A percentile compares a stretch with the other conserved stretches of the same genome.
These are phyloP conservation scores for Skeletonema costatum DNA, from an alignment of 108 stramenopile genomes.

Conservation along the genomic window DNA sequence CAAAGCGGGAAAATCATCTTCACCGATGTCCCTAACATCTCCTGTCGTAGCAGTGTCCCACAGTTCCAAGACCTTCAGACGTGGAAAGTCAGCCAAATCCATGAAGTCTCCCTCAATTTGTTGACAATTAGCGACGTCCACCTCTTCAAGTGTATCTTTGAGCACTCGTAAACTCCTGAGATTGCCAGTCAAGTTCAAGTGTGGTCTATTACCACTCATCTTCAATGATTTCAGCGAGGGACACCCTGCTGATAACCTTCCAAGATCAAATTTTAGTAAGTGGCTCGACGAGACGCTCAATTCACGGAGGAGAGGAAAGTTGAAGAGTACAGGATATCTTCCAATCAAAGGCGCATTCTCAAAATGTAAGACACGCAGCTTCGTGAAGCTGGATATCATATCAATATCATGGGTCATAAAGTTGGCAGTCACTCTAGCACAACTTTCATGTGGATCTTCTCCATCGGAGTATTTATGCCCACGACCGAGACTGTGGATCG, in stretches of 20 bases:
- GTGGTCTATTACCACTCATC: neutral
- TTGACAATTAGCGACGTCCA: neutral
- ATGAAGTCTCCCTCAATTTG: neutral
- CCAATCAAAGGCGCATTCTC: neutral
- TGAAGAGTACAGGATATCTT: neutral
- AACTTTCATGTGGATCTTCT: too few relatives aligned
- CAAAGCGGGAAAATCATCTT: neutral
- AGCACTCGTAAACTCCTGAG: neutral
- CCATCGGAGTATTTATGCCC: too few relatives aligned
- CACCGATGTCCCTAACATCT: slow-evolving; percentile 1
- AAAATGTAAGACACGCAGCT: neutral
- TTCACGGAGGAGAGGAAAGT: neutral
- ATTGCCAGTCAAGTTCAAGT: neutral
- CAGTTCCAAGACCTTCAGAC: slow-evolving; percentile 9
- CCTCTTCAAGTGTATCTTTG: neutral
- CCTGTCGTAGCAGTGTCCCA: neutral
- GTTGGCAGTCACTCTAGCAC: neutral
- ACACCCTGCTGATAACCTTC: neutral
- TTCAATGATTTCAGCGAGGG: neutral
- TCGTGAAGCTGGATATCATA: neutral
- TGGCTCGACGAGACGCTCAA: neutral
- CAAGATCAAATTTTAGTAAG: neutral
- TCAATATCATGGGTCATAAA: neutral
- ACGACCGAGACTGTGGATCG: neutral
- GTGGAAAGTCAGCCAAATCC: slow-evolving; percentile 15